Evolutionary conservation across 768 basidiomycete species (phyloP).

Genomic region (Suillus weaverae): DNA sequence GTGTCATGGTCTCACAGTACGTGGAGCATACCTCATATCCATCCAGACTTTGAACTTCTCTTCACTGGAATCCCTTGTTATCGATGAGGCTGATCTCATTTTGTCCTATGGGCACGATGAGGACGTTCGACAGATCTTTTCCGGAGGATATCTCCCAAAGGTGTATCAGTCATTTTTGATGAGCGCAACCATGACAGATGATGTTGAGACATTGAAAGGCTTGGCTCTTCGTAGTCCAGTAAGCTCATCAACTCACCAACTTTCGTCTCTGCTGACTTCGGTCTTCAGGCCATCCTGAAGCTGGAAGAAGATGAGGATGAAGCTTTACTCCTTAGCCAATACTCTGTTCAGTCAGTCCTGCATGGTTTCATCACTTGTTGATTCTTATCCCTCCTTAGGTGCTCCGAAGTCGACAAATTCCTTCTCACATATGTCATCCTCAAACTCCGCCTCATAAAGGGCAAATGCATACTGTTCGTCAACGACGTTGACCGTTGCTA

Average conservation of each 20-base stretch:
- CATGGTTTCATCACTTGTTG: background rate
- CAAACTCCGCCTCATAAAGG: slow-evolving; percentile 92
- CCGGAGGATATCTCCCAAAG: slow-evolving; percentile 70
- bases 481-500: slow-evolving; percentile 95
- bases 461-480: slow-evolving; percentile 96
- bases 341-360: slow-evolving; percentile 64
- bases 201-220: slow-evolving; percentile 89
- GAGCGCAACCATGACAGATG: slow-evolving; percentile 97
- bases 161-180: slow-evolving; percentile 92
- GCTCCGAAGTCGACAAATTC: slow-evolving; percentile 96
- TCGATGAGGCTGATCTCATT: slow-evolving; percentile 97
- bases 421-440: slow-evolving; percentile 94
- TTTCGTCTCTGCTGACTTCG: slow-evolving; percentile 1
- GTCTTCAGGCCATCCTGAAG: slow-evolving; percentile 71
- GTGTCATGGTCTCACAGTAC: slow-evolving; percentile 11
- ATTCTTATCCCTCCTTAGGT: slow-evolving; percentile 42
- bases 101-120: slow-evolving; percentile 96
- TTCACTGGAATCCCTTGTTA: slow-evolving; percentile 81
- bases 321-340: slow-evolving; percentile 79
- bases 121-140: slow-evolving; percentile 73
- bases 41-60: slow-evolving; percentile 61
- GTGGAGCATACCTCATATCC: slow-evolving; percentile 6
- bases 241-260: slow-evolving; percentile 27
- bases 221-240: slow-evolving; percentile 87
- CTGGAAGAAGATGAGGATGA: slow-evolving; percentile 88